These are phyloP conservation scores for Ascochyta lentis DNA, from an alignment of 2,329 filamentous ascomycete species.

Conservation along the genomic window DNA sequence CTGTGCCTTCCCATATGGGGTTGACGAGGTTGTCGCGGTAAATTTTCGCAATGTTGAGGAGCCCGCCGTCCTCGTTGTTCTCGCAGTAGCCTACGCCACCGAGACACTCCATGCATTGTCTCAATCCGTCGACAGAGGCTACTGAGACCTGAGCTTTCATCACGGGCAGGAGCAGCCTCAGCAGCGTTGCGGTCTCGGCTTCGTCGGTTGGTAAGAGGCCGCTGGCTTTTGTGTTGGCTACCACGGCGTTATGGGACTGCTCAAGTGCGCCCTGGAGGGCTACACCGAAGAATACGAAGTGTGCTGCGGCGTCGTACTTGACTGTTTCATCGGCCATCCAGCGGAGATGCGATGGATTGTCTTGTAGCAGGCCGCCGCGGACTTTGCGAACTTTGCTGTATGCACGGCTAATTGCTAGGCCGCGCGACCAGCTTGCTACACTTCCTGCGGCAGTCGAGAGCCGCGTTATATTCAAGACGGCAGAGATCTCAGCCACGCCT, in stretches of 20 bases:
- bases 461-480: slow-evolving; percentile 71
- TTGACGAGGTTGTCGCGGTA: slow-evolving; percentile 70
- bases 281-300: slow-evolving; percentile 62
- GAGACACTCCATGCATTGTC: slow-evolving; percentile 67
- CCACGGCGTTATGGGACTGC: slow-evolving; percentile 44
- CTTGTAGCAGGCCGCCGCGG: slow-evolving; percentile 54
- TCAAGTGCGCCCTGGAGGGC: slow-evolving; percentile 64
- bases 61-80: slow-evolving; percentile 63
- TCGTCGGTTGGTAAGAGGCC: slow-evolving; percentile 32
- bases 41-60: slow-evolving; percentile 69
- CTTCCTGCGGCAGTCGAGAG: slow-evolving; percentile 64
- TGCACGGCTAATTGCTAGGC: slow-evolving; percentile 63
- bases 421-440: slow-evolving; percentile 62
- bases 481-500: slow-evolving; percentile 72
- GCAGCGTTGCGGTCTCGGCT: slow-evolving; percentile 15
- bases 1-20: slow-evolving; percentile 76
- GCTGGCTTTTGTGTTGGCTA: slow-evolving; percentile 27
- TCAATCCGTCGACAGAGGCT: slow-evolving; percentile 55
- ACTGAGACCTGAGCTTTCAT: slow-evolving; percentile 38
- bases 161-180: slow-evolving; percentile 35
- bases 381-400: slow-evolving; percentile 65
- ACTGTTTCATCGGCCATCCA: slow-evolving; percentile 64
- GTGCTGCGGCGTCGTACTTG: slow-evolving; percentile 64
- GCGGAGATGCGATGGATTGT: slow-evolving; percentile 64
- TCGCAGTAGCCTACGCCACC: slow-evolving; percentile 72